These are phyloP conservation scores for Zasmidium citrigriseum DNA, from an alignment of 2,329 filamentous ascomycete species.

Conservation along the genomic window DNA sequence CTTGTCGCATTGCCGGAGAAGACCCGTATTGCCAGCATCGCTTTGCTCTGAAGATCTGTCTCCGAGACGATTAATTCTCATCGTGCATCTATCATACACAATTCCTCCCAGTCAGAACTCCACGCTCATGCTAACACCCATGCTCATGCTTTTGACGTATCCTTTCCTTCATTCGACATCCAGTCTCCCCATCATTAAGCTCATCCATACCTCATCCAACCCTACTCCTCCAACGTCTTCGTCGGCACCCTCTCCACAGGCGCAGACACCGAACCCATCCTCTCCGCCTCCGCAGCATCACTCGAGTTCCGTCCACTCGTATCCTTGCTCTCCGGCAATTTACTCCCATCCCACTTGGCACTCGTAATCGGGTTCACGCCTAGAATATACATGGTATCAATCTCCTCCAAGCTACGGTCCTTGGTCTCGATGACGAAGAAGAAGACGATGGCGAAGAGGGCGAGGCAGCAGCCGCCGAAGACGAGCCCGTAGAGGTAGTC, in stretches of 20 bases:
- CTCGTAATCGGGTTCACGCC: constrained; percentile 35
- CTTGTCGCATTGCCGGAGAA: too few relatives aligned
- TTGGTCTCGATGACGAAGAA: constrained; percentile 43
- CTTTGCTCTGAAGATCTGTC: too few relatives aligned
- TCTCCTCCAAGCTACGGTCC: constrained; percentile 41
- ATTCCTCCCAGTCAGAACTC: too few relatives aligned
- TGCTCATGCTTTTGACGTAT: too few relatives aligned
- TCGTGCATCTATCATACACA: too few relatives aligned
- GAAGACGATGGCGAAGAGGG: constrained; percentile 37
- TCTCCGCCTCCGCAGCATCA: constrained; percentile 18
- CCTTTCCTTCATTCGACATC: not conserved
- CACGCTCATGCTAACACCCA: too few relatives aligned
- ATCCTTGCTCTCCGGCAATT: constrained; percentile 26
- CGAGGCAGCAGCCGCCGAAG: constrained; percentile 40
- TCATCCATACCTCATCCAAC: constrained; percentile 15
- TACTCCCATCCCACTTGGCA: constrained; percentile 34
- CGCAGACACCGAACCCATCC: constrained; percentile 2
- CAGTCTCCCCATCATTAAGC: not conserved
- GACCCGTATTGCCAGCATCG: too few relatives aligned
- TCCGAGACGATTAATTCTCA: too few relatives aligned
- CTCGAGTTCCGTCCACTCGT: constrained; percentile 25
- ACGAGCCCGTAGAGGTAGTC: constrained; percentile 43
- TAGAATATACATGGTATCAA: constrained; percentile 43
- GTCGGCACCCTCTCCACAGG: constrained; percentile 18
- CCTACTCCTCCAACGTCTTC: constrained; percentile 22